Percentiles rank a stretch among this genome's conserved stretches.
phyloP scores from a whole-genome alignment of 2,329 filamentous ascomycete species.

The Monosporascus sp. region DNA sequence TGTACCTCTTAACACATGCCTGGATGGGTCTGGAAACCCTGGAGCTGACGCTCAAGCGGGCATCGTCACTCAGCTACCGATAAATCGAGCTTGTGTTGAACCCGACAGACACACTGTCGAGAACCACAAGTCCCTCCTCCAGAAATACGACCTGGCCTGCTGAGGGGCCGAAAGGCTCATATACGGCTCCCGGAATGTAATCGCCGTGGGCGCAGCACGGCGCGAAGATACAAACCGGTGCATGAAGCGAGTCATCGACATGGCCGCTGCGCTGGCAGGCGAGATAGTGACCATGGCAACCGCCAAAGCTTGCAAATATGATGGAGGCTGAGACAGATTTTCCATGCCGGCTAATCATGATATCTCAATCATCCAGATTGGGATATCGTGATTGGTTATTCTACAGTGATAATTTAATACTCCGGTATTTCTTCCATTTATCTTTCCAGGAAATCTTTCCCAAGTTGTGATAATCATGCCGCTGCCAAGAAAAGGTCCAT shows the following conservation, averaged over 20 bases:
- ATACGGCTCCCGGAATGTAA: slow-evolving; percentile 13
- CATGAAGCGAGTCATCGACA: slow-evolving; percentile 11
- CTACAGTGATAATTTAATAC: no score
- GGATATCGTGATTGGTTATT: no score
- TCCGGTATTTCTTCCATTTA: no score
- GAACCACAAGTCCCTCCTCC: slow-evolving; percentile 7
- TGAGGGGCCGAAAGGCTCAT: slow-evolving; percentile 12
- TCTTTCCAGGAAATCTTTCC: no score
- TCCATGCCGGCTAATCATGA: no score
- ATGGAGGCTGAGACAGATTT: no score
- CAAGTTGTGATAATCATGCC: no score
- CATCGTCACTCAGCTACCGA: slow-evolving; percentile 9
- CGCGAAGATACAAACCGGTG: slow-evolving; percentile 10
- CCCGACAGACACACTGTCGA: slow-evolving; percentile 6
- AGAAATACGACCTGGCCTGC: slow-evolving; percentile 11
- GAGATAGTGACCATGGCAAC: slow-evolving; percentile 6
- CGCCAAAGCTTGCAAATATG: no score
- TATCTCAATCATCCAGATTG: no score
- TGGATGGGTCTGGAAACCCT: slow-evolving; percentile 16
- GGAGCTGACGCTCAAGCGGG: slow-evolving; percentile 9
- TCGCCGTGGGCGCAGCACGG: slow-evolving; percentile 2
- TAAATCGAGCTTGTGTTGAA: slow-evolving; percentile 13
- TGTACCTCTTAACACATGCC: slow-evolving; percentile 15
- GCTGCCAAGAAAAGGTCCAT: no score
- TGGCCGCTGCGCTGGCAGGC: slow-evolving; percentile 8